Evolutionary conservation across 2,329 filamentous ascomycete species (phyloP).

Genomic region (Ceratocystis albifundus): DNA sequence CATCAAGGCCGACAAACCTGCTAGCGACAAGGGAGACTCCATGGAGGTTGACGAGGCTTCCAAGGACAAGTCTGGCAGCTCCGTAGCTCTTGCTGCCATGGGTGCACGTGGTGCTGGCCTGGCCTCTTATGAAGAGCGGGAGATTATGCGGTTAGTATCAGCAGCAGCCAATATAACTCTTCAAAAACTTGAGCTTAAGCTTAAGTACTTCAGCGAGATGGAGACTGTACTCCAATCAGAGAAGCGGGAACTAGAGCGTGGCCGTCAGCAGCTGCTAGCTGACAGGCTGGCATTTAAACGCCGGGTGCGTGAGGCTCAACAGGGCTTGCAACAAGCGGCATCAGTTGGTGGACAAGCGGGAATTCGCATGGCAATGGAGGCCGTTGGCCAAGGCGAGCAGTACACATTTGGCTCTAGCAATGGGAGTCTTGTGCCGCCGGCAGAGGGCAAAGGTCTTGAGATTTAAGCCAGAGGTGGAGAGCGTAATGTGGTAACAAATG

Average conservation of each 20-base stretch:
- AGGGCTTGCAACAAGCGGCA: constrained; percentile 50
- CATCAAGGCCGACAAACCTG: constrained; percentile 25
- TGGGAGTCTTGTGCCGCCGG: constrained; percentile 11
- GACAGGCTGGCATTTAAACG: constrained; percentile 85
- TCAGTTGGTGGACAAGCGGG: constrained; percentile 41
- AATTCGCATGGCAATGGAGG: constrained; percentile 38
- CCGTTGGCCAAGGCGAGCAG: constrained; percentile 39
- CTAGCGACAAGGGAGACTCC: constrained; percentile 41
- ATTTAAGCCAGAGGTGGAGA: constrained; percentile 7
- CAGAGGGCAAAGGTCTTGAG: constrained; percentile 20
- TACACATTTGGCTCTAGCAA: constrained; percentile 40
- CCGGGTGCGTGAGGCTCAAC: constrained; percentile 72
- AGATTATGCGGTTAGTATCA: constrained; percentile 87
- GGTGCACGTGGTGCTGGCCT: constrained; percentile 78
- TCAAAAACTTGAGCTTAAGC: constrained; percentile 89
- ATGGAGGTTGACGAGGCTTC: constrained; percentile 50
- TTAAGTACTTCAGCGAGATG: constrained; percentile 94
- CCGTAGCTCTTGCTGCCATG: constrained; percentile 72
- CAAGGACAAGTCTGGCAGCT: constrained; percentile 43
- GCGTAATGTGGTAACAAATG: not conserved
- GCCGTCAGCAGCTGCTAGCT: constrained; percentile 83
- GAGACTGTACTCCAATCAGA: constrained; percentile 86
- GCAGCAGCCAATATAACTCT: constrained; percentile 88
- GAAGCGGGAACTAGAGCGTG: constrained; percentile 80
- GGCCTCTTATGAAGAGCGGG: constrained; percentile 89